A percentile compares a stretch with the other conserved stretches of the same genome.
Conservation (phyloP, 2,329 filamentous ascomycete genomes). For the Fusarium sp. region DNA sequence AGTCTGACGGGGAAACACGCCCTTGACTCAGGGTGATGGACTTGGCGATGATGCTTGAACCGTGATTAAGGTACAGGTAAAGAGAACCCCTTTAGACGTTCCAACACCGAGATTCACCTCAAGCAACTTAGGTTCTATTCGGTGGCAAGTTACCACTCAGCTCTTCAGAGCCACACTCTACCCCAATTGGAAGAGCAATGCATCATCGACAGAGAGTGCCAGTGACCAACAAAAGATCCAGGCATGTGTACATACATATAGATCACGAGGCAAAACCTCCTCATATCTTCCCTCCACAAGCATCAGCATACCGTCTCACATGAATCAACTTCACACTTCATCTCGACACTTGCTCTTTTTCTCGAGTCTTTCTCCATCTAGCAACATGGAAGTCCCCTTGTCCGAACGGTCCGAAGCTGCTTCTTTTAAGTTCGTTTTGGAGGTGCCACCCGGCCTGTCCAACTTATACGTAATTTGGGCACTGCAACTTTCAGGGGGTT, state of each 20-base stretch:
- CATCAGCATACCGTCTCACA: background rate
- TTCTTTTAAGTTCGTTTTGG: background rate
- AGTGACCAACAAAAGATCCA: background rate
- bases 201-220: background rate
- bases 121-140: background rate
- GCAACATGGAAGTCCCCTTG: background rate
- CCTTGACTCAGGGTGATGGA: background rate
- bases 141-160: background rate
- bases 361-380: background rate
- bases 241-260: too few species aligned
- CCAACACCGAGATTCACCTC: background rate
- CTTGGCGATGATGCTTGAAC: background rate
- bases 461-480: background rate
- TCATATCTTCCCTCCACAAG: background rate
- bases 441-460: background rate
- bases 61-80: background rate
- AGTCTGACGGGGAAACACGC: background rate
- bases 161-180: background rate
- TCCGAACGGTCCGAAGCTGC: background rate
- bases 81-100: background rate
- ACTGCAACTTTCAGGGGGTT: background rate
- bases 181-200: background rate
- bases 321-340: background rate
- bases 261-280: background rate
- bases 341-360: background rate